Percentiles rank a stretch among this genome's conserved stretches.
Conservation (phyloP, 768 basidiomycete genomes). For the Boletales sp. region DNA sequence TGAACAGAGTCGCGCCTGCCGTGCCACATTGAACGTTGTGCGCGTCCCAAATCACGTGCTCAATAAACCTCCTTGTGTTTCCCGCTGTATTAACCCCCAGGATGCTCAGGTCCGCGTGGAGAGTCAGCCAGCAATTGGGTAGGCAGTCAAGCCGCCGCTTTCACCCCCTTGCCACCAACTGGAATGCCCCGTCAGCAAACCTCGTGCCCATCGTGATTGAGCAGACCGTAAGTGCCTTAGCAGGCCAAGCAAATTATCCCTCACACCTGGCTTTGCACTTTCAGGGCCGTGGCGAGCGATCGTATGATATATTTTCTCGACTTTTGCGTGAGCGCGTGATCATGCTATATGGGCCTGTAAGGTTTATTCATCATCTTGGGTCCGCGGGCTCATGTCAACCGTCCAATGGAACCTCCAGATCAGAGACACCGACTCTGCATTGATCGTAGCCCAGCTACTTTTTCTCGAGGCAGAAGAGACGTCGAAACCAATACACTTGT, state of each 20-base stretch:
- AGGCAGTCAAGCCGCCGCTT: constrained; percentile 39
- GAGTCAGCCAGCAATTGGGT: constrained; percentile 11
- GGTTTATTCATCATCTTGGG: constrained; percentile 28
- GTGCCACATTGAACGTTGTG: constrained; percentile 8
- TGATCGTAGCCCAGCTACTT: constrained; percentile 87
- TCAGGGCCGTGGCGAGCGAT: constrained; percentile 81
- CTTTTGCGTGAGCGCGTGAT: constrained; percentile 91
- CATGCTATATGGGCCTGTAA: constrained; percentile 89
- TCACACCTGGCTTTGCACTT: constrained; percentile 13
- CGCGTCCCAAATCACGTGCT: constrained; percentile 25
- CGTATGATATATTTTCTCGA: constrained; percentile 95
- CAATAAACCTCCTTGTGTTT: constrained; percentile 3
- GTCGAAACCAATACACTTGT: constrained; percentile 90
- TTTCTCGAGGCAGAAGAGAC: constrained; percentile 97
- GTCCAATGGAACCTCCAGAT: constrained; percentile 50
- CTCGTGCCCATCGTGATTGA: constrained; percentile 93
- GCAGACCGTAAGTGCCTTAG: constrained; percentile 60
- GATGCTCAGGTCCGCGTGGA: constrained; percentile 31
- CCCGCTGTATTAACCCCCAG: background rate
- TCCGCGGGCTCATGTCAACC: constrained; percentile 9
- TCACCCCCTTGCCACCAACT: constrained; percentile 51
- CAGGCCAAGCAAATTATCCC: constrained; percentile 5
- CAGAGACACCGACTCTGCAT: constrained; percentile 82
- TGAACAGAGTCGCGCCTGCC: constrained; percentile 10
- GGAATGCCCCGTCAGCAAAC: constrained; percentile 47